These are phyloP conservation scores for Malassezia vespertilionis DNA, from an alignment of 1,284 basidiomycete genomes.

Conservation along the genomic window DNA sequence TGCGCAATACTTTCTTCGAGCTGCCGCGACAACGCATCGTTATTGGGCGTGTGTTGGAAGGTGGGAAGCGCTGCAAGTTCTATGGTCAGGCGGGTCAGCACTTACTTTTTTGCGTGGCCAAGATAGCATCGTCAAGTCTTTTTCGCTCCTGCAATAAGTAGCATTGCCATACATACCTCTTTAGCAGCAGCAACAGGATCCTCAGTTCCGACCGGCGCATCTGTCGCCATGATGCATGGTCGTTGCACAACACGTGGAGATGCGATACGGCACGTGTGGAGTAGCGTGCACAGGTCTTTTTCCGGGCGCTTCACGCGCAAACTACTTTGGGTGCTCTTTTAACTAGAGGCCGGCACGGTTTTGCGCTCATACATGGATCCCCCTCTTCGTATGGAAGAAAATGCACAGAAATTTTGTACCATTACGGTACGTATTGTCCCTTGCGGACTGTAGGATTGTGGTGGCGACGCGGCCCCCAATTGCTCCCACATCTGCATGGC, in stretches of 20 bases:
- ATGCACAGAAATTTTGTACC: too few species aligned
- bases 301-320: too few species aligned
- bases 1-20: conserved; percentile 8
- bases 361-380: too few species aligned
- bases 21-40: not conserved
- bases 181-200: too few species aligned
- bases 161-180: not conserved
- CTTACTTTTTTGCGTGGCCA: conserved; percentile 9
- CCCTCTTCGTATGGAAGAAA: too few species aligned
- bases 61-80: conserved; percentile 1
- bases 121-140: conserved; percentile 9
- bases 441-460: too few species aligned
- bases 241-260: conserved; percentile 10
- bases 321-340: too few species aligned
- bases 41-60: not conserved
- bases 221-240: not conserved
- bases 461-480: too few species aligned
- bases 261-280: conserved; percentile 4
- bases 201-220: not conserved
- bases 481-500: too few species aligned
- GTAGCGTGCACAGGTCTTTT: too few species aligned
- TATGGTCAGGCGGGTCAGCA: not conserved
- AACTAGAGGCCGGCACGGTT: too few species aligned
- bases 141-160: conserved; percentile 1
- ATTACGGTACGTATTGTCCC: too few species aligned